Evolutionary conservation across 1,284 basidiomycete genomes (phyloP).

Genomic region (Coniophora puteana): DNA sequence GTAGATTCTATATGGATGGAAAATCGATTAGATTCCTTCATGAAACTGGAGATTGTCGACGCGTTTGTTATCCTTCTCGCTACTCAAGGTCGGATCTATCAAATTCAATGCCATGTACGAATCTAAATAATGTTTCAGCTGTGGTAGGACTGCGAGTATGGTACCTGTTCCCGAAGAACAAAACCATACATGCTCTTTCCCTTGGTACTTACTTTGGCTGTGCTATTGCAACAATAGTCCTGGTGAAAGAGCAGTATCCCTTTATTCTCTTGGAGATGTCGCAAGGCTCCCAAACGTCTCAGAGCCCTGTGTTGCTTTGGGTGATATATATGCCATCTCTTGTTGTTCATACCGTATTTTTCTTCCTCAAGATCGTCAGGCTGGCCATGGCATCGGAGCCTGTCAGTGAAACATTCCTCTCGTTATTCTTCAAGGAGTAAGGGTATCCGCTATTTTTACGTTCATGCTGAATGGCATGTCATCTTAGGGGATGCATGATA

Average conservation of each 20-base stretch:
- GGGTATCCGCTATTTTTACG: too few relatives aligned
- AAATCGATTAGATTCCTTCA: too few relatives aligned
- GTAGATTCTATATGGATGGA: too few relatives aligned
- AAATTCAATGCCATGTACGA: too few relatives aligned
- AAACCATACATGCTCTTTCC: constrained; percentile 3
- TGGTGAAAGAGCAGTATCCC: not conserved
- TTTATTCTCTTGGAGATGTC: not conserved
- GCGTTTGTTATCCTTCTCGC: too few relatives aligned
- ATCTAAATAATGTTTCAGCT: too few relatives aligned
- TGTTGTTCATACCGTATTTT: constrained; percentile 15
- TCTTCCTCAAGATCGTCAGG: constrained; percentile 16
- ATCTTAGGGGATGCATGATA: not conserved
- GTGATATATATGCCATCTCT: constrained; percentile 16
- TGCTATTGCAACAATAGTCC: not conserved
- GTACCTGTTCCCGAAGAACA: constrained; percentile 17
- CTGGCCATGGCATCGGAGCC: too few relatives aligned
- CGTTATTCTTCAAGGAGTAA: too few relatives aligned
- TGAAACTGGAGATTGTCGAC: too few relatives aligned
- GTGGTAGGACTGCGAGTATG: constrained; percentile 19
- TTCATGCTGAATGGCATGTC: not conserved
- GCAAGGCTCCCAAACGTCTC: not conserved
- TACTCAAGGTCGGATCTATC: too few relatives aligned
- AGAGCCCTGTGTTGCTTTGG: not conserved
- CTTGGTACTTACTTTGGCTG: constrained; percentile 1
- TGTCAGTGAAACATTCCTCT: too few relatives aligned